Evolutionary conservation across 2,329 filamentous ascomycete species (phyloP), one percentile per base, ranked within the genome.

Genomic region (Alternaria arborescens): DNA sequence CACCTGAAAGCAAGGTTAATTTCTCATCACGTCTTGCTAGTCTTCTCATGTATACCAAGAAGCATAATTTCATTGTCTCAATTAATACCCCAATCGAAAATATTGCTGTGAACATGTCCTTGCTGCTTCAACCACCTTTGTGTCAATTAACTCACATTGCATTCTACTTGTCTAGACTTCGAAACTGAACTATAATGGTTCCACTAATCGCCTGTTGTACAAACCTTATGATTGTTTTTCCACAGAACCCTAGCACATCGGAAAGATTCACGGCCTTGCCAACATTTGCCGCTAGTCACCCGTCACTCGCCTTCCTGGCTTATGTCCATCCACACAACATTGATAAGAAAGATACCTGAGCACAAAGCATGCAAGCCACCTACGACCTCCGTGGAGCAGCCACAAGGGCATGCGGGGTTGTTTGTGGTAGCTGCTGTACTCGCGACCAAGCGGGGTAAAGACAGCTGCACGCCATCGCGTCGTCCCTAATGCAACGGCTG

Each of bases 31-130:
- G 67, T 68, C 62, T 65, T 71, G 59, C 64, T 67, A 72, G 66
- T 67, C 67, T 69, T 67, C 68, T 61, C 62, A 64, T 67, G 70
- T 71, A 72, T 72, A 72, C 68, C 70, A 71, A 66, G 62, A 66
- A 70, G 67, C 64, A 69, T 70, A 72, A 68, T 71, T 72, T 68
- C 67, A 67, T 70, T 70, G 58, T 61, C 65, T 61, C 65, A 71
- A 72, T 64, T 71, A 64, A 69, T 55, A 59, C 46, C 51, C 58
- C 18, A 20, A 36, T 41, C 22, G 24, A 11, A 43, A 48, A 42
- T 38, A 36, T 24, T n/a, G 30, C 44, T 44, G 44, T 59, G 52
- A 41, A 8, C 20, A 40, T 14, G 1, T 26, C 8, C 12, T 14
- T 8, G 18, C 24, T 4, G 2, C n/a, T 18, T 40, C 8, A 40